Evolutionary conservation across 306 rosid genomes (phyloP), one percentile per base, ranked within the genome.

Genomic region (Acmispon strigosus): DNA sequence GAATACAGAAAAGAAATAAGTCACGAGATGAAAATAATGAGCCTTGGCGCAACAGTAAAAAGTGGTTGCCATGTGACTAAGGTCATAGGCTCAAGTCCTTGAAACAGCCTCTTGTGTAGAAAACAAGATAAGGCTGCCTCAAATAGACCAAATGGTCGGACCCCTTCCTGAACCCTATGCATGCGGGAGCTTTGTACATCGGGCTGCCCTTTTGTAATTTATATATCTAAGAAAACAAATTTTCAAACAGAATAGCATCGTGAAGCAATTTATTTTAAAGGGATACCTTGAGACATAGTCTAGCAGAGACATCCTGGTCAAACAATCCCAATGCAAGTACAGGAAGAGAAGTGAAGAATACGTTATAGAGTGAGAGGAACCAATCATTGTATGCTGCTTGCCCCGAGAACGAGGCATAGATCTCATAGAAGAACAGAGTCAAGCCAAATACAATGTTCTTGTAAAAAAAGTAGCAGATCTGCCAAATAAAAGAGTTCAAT

Each of bases 401-500:
- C 24, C 97, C 98, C 0, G 98, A 85, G 83, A 90, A 90, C 0
- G 98, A 90, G 17, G 96, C 77, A 53, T 85, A 90, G 6, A 80
- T 64, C 85, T 81, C 90, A 73, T 62, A 93, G 90, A 87, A 87
- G 87, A 93, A 88, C 20, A 93, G 63, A 15, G 94, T 90, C 80
- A 90, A 81, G 73, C 97, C 97, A 29, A 93, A 88, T 70, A 82
- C 82, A 70, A 93, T 84, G 68, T 93, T 93, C 87, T 90, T 93
- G 94, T 93, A 90, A 74, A 93, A 93, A 93, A 93, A 93, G 79
- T 93, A 93, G 87, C 97, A 90, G 36, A 93, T 85, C 98, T 93
- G 92, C 75, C 59, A 59, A 64, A 81, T 19, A 58, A 76, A 15
- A n/a, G 29, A 10, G 67, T n/a, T 57, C 74, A 73, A 64, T 17